Evolutionary conservation across 2,329 filamentous ascomycete genomes (phyloP).

Genomic region (Metarhizium robertsii): DNA sequence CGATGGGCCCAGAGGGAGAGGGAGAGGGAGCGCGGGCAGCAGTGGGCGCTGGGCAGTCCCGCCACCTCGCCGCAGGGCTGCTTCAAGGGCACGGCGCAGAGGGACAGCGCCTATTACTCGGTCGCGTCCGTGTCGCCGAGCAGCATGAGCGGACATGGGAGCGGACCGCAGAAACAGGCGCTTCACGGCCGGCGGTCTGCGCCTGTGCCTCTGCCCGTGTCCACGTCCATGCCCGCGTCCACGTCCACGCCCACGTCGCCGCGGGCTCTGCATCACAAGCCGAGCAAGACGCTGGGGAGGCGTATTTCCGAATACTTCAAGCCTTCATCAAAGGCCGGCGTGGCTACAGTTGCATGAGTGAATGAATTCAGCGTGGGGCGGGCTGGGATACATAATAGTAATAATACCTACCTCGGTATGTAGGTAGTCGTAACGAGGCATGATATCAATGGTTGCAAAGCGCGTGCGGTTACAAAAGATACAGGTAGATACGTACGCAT

Average conservation of each 20-base stretch:
- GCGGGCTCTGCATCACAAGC: neutral
- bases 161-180: neutral
- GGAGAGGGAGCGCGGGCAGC: neutral
- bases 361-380: neutral
- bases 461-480: no score
- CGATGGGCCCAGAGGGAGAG: constrained; percentile 1
- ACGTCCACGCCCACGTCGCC: neutral
- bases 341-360: neutral
- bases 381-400: neutral
- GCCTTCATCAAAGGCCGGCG: constrained; percentile 4
- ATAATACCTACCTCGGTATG: neutral
- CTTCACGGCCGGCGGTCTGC: neutral
- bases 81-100: neutral
- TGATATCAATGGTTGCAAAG: neutral
- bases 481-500: no score
- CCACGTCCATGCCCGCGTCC: neutral
- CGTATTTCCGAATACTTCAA: constrained; percentile 11
- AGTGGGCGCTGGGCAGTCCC: neutral
- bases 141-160: neutral
- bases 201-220: neutral
- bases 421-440: neutral
- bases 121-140: constrained; percentile 3
- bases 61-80: neutral
- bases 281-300: constrained; percentile 6
- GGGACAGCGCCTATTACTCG: constrained; percentile 9